phyloP scores from a whole-genome alignment of 495 filamentous ascomycete genomes.

The Lindgomyces ingoldianus region DNA sequence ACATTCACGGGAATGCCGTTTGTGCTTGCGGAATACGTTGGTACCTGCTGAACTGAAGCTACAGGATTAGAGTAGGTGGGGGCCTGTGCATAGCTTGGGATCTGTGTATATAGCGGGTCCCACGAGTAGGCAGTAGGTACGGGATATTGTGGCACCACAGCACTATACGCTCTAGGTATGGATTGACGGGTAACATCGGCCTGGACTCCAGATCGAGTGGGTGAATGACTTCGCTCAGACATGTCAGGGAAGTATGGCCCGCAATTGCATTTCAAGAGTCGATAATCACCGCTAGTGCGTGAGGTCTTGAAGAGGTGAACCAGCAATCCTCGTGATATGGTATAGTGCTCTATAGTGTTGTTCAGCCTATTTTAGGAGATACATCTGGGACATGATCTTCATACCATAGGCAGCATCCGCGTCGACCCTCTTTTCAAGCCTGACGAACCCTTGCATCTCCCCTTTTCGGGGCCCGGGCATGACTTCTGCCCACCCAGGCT shows the following conservation, averaged over 20 bases:
- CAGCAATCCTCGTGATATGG: background rate
- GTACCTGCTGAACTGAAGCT: background rate
- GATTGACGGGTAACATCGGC: slow-evolving; percentile 2
- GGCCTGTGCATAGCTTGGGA: background rate
- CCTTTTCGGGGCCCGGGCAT: background rate
- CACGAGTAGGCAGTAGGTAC: background rate
- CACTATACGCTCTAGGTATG: background rate
- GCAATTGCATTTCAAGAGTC: slow-evolving; percentile 28
- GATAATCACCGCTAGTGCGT: slow-evolving; percentile 2
- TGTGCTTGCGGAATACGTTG: slow-evolving; percentile 29
- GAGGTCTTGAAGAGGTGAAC: slow-evolving; percentile 29
- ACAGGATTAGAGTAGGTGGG: background rate
- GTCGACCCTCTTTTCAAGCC: slow-evolving; percentile 14
- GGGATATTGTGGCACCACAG: background rate
- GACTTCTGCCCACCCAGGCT: slow-evolving; percentile 35
- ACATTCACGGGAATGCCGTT: slow-evolving; percentile 40
- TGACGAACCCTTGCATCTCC: slow-evolving; percentile 27
- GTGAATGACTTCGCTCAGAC: slow-evolving; percentile 13
- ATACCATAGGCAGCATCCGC: slow-evolving; percentile 31
- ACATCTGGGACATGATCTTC: background rate
- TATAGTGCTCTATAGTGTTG: slow-evolving; percentile 7
- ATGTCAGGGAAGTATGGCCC: slow-evolving; percentile 11
- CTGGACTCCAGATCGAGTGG: slow-evolving; percentile 21
- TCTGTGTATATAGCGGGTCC: slow-evolving; percentile 14
- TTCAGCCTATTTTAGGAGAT: background rate